phyloP scores from a whole-genome alignment of 208 protist genomes.

The Leishmania mexicana region DNA sequence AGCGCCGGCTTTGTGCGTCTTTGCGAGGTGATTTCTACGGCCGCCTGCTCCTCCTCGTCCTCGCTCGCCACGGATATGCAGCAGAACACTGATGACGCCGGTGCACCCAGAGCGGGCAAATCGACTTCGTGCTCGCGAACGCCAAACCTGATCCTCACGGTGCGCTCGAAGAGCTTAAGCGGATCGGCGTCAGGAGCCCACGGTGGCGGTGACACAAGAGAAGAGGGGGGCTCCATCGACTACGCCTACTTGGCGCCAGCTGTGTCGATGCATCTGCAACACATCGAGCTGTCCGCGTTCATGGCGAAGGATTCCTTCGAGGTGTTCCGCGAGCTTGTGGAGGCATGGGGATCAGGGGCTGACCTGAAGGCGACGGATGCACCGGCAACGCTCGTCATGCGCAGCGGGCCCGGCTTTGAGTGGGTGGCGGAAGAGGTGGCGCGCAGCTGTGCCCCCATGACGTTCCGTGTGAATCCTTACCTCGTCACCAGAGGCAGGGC shows the following conservation, averaged over 20 bases:
- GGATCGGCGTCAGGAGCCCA: neutral
- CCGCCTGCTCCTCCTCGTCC: constrained; percentile 4
- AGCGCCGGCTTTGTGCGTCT: constrained; percentile 37
- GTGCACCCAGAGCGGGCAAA: neutral
- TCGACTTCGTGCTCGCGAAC: neutral
- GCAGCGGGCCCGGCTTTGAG: constrained; percentile 47
- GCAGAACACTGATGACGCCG: neutral
- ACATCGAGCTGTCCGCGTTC: constrained; percentile 48
- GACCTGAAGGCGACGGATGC: constrained; percentile 45
- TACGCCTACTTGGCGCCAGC: constrained; percentile 13
- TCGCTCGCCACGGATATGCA: neutral
- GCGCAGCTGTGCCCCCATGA: constrained; percentile 44
- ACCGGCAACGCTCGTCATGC: constrained; percentile 56
- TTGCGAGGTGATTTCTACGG: constrained; percentile 31
- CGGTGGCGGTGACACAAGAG: neutral
- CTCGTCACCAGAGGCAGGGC: constrained; percentile 1
- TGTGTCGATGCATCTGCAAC: constrained; percentile 45
- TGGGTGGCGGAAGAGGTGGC: constrained; percentile 48
- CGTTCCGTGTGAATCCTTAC: constrained; percentile 33
- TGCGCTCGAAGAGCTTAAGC: constrained; percentile 1
- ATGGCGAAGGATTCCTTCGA: constrained; percentile 60
- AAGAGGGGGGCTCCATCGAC: neutral
- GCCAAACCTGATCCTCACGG: constrained; percentile 10
- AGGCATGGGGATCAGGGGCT: constrained; percentile 28
- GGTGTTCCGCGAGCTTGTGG: constrained; percentile 36